These are phyloP conservation scores for Pseudogymnoascus sp. DNA, from an alignment of 2,329 filamentous ascomycete genomes.

Conservation along the genomic window DNA sequence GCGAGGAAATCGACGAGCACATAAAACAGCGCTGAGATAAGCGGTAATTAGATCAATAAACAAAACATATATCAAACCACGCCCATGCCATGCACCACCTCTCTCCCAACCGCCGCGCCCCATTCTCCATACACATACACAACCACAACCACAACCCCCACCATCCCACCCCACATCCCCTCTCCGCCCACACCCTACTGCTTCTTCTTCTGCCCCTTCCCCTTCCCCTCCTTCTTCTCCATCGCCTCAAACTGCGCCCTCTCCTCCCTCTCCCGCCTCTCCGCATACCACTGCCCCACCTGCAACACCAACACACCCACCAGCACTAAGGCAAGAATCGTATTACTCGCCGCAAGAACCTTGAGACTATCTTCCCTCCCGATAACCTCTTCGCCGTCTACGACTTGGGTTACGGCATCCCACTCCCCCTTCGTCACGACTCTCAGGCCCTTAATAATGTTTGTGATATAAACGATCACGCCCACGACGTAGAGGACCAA, in stretches of 20 bases:
- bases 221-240: slow-evolving; percentile 37
- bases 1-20: background rate
- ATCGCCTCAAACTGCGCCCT: slow-evolving; percentile 50
- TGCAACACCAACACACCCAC: slow-evolving; percentile 88
- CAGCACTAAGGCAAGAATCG: slow-evolving; percentile 85
- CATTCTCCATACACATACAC: background rate
- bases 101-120: background rate
- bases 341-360: slow-evolving; percentile 90
- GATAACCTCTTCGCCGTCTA: slow-evolving; percentile 51
- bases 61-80: background rate
- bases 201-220: slow-evolving; percentile 29
- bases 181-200: slow-evolving; percentile 18
- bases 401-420: slow-evolving; percentile 23
- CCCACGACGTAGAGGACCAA: slow-evolving; percentile 73
- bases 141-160: background rate
- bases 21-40: background rate
- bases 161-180: background rate
- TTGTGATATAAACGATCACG: slow-evolving; percentile 86
- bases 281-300: slow-evolving; percentile 97
- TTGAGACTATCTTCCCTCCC: slow-evolving; percentile 82
- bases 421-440: slow-evolving; percentile 63
- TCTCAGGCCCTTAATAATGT: slow-evolving; percentile 90
- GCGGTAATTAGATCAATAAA: background rate
- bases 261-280: slow-evolving; percentile 84
- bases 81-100: background rate